Evolutionary conservation across 371 early-diverging fungal species (phyloP), one percentile per base, ranked within the genome.

Genomic region (Mortierella sp.): DNA sequence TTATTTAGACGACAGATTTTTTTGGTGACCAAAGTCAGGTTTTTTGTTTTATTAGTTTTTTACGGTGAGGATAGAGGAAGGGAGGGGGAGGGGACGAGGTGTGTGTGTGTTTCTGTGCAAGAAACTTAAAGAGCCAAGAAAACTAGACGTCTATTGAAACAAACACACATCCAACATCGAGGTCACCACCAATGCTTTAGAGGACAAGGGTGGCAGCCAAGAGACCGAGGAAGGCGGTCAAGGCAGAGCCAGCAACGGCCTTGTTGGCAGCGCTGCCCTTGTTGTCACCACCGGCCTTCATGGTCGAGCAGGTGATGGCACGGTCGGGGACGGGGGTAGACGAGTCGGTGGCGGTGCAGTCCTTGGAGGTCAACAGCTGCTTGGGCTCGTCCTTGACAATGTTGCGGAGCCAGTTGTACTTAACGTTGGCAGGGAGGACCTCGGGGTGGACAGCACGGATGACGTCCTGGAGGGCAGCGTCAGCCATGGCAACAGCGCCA

Each of bases 331-430:
- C 80, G 29, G 90, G 87, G 26, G 80, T 74, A 76, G 76, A 79
- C 0, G 85, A 68, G 55, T 92, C 90, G 47, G 86, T 77, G 78
- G 88, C 87, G 34, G 91, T 87, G 79, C 94, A 94, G 80, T 92
- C 86, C 16, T 72, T 68, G n/a, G 88, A 79, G 6, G 79, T 78
- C 68, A 85, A 76, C 22, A 87, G 74, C 43, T 85, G 85, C 73
- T 89, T 90, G 10, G 89, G 16, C 71, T 92, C 93, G 29, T 70
- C 48, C 64, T 85, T 83, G 24, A 89, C 93, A 70, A 93, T 83
- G 73, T 94, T 93, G 69, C 95, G 92, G 80, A 94, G 86, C 94
- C 95, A 93, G 48, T 86, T 68, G 76, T 89, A 93, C 10, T 74
- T 84, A 47, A 74, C 71, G 61, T 85, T 74, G 19, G 71, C 10